A percentile compares a stretch with the other conserved stretches of the same genome.
Evolutionary conservation across 495 filamentous ascomycete species (phyloP).

Genomic region (Trichoderma virens): DNA sequence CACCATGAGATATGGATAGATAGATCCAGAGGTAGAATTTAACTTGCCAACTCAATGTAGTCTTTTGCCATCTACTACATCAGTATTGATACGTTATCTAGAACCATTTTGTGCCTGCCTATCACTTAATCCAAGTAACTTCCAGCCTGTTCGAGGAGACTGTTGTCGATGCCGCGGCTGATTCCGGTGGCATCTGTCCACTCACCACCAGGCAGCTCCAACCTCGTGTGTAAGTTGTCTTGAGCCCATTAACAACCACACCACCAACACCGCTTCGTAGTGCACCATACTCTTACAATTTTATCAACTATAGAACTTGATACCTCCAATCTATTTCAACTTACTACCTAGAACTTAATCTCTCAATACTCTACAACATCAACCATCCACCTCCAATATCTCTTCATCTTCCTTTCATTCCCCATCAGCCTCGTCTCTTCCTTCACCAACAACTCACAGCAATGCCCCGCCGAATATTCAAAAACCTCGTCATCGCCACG

Average conservation of each 20-base stretch:
- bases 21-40: not conserved
- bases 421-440: not conserved
- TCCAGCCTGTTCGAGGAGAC: not conserved
- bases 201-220: not conserved
- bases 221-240: not conserved
- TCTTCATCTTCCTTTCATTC: not conserved
- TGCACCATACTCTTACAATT: not conserved
- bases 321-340: not conserved
- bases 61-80: not conserved
- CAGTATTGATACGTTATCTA: not conserved
- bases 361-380: not conserved
- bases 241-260: not conserved
- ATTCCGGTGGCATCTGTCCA: not conserved
- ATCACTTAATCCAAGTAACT: not conserved
- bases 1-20: too few species aligned
- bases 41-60: not conserved
- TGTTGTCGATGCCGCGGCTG: not conserved
- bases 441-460: not conserved
- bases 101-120: not conserved
- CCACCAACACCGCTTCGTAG: not conserved
- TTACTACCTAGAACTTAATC: not conserved
- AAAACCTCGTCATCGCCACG: slow-evolving; percentile 20
- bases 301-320: not conserved
- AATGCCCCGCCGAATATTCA: slow-evolving; percentile 22
- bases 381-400: not conserved